Conservation (phyloP, 805 yeast species). For the Spathaspora passalidarum region DNA sequence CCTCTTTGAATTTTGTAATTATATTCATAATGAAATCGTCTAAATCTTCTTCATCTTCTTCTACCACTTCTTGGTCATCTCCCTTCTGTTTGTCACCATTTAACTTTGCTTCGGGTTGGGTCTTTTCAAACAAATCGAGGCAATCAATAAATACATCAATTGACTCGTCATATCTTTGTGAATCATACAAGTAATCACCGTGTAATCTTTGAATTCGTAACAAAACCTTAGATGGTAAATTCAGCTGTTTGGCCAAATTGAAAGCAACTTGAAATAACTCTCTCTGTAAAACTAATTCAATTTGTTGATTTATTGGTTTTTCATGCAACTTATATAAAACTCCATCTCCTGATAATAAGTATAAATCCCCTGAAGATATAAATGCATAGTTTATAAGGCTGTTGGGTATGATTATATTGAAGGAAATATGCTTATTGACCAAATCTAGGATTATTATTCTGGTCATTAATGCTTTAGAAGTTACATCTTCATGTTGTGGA, state of each 20-base stretch:
- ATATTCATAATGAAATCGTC: conserved; percentile 60
- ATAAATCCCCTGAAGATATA: conserved; percentile 53
- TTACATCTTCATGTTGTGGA: conserved; percentile 31
- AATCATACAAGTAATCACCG: conserved; percentile 71
- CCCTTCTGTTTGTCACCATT: conserved; percentile 9
- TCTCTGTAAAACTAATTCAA: conserved; percentile 65
- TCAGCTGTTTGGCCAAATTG: conserved; percentile 50
- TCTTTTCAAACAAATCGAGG: conserved; percentile 19
- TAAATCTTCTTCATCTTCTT: conserved; percentile 21
- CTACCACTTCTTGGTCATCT: conserved; percentile 7
- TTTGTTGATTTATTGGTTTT: conserved; percentile 61
- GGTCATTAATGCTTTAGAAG: conserved; percentile 37
- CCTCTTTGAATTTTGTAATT: conserved; percentile 75
- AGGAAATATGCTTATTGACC: conserved; percentile 65
- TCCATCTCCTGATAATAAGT: conserved; percentile 72
- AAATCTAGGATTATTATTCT: conserved; percentile 68
- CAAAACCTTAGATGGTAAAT: conserved; percentile 26
- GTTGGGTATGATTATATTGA: conserved; percentile 64
- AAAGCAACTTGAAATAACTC: conserved; percentile 74
- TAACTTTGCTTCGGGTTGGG: not conserved
- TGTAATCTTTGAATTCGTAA: conserved; percentile 40
- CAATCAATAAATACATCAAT: conserved; percentile 66
- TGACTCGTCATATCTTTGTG: conserved; percentile 65
- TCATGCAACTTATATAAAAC: conserved; percentile 65
- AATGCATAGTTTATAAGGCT: conserved; percentile 57